Evolutionary conservation across 1,284 basidiomycete species (phyloP), one percentile per base, ranked within the genome.

Genomic region (Boletellus deceptivus): DNA sequence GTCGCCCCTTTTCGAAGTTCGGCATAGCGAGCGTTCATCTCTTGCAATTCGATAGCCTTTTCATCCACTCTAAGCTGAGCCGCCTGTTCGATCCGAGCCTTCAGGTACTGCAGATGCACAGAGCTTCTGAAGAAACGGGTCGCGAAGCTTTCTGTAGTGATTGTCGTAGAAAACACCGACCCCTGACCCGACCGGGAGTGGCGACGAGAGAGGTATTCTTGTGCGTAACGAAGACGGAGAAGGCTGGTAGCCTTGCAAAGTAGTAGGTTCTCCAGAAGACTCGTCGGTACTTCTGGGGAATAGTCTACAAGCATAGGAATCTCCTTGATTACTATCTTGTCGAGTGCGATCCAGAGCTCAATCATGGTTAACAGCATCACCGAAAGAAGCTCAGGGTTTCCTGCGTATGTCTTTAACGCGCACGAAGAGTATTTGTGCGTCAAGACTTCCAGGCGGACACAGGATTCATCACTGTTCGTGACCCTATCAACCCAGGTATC

Each of bases 271-370:
- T 76, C 64, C 9, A 79, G 55, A 14, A 78, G 57, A 1, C 27
- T 35, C 1, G 48, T 39, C 0, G 72, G 63, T 2, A 82, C 57
- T 48, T 78, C 77, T 0, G 77, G 78, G 5, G 75, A 74, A 43
- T 77, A 82, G 3, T 73, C 59, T 0, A 42, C 45, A 5, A 81
- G 60, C 3, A 80, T 61, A 3, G 71, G 71, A 43, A 63, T 63
- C 4, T 66, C 60, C 2, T 34, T 31, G 4, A 72, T 57, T 6
- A 59, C 69, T 4, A 75, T 33, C 20, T 62, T 64, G 55, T 81
- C 79, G 0, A 81, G 61, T 0, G 67, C 71, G 0, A 75, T 60
- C 74, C 75, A 79, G 2, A 79, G 62, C 17, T 74, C 67, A 10
- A 78, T 56, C 4, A 70, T 52, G 0, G 72, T 75, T 45, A 80